Evolutionary conservation across 1,284 basidiomycete genomes (phyloP).

Genomic region (Malassezia japonica): DNA sequence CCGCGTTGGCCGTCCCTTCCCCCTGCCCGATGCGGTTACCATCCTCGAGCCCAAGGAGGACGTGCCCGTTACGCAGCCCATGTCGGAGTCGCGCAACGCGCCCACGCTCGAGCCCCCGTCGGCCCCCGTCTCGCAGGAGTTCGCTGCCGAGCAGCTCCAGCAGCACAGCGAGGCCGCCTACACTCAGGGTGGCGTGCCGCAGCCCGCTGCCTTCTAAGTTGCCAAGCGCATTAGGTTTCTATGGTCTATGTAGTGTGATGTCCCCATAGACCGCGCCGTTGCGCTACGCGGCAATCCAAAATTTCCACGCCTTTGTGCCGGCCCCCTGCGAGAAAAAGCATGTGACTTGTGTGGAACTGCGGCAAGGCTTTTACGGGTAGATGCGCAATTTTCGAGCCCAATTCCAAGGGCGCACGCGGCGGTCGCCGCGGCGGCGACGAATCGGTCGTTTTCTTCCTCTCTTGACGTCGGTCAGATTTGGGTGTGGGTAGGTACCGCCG

Average conservation of each 20-base stretch:
- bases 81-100: constrained; percentile 42
- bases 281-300: constrained; percentile 1
- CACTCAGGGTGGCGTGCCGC: constrained; percentile 14
- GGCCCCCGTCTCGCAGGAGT: neutral
- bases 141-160: constrained; percentile 12
- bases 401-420: neutral
- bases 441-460: constrained; percentile 1
- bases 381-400: neutral
- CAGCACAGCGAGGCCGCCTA: neutral
- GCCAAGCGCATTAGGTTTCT: constrained; percentile 5
- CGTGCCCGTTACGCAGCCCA: constrained; percentile 50
- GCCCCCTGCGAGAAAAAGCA: constrained; percentile 1
- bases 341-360: constrained; percentile 11
- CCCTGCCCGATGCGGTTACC: constrained; percentile 88
- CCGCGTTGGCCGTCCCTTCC: constrained; percentile 72
- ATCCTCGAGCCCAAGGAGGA: constrained; percentile 71
- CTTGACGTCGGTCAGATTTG: constrained; percentile 3
- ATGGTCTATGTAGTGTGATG: constrained; percentile 10
- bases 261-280: constrained; percentile 10
- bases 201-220: constrained; percentile 30
- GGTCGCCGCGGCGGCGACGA: neutral
- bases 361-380: constrained; percentile 4
- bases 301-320: constrained; percentile 1
- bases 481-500: too few relatives aligned
- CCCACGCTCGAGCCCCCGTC: constrained; percentile 23